A percentile compares a stretch with the other conserved stretches of the same genome.
Evolutionary conservation across 1,284 basidiomycete species (phyloP).

Genomic region (Sporisorium reilianum): DNA sequence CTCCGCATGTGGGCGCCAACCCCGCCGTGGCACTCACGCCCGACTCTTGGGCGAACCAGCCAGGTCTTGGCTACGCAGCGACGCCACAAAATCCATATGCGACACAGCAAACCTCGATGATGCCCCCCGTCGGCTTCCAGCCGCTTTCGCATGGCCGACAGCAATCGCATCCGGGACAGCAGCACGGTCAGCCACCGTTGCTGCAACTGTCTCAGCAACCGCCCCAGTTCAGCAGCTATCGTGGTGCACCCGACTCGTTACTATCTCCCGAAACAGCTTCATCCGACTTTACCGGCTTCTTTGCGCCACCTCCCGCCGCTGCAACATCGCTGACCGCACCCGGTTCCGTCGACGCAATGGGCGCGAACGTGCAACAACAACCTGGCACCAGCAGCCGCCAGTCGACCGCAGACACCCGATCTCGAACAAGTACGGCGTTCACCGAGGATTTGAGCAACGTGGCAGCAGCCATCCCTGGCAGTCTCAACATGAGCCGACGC

Average conservation of each 20-base stretch:
- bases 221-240: constrained; percentile 39
- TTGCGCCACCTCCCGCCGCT: constrained; percentile 7
- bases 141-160: constrained; percentile 14
- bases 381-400: constrained; percentile 16
- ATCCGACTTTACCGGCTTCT: constrained; percentile 37
- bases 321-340: constrained; percentile 5
- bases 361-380: constrained; percentile 8
- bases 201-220: constrained; percentile 30
- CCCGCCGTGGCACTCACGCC: constrained; percentile 7
- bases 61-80: constrained; percentile 8
- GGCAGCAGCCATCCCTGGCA: constrained; percentile 20
- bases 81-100: constrained; percentile 24
- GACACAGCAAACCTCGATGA: constrained; percentile 27
- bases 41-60: constrained; percentile 29
- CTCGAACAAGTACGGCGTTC: constrained; percentile 31
- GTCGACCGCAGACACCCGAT: constrained; percentile 21
- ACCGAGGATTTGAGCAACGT: constrained; percentile 25
- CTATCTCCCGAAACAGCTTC: constrained; percentile 34
- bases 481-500: constrained; percentile 45
- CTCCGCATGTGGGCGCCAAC: background rate
- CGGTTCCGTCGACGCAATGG: background rate
- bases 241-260: constrained; percentile 24
- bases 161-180: constrained; percentile 21
- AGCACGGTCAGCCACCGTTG: constrained; percentile 22
- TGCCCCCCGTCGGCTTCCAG: constrained; percentile 16